Percentiles rank a stretch among this genome's conserved stretches.
These are phyloP conservation scores for Aquilaria agallochum DNA, from an alignment of 441 rosid species.

Conservation along the genomic window DNA sequence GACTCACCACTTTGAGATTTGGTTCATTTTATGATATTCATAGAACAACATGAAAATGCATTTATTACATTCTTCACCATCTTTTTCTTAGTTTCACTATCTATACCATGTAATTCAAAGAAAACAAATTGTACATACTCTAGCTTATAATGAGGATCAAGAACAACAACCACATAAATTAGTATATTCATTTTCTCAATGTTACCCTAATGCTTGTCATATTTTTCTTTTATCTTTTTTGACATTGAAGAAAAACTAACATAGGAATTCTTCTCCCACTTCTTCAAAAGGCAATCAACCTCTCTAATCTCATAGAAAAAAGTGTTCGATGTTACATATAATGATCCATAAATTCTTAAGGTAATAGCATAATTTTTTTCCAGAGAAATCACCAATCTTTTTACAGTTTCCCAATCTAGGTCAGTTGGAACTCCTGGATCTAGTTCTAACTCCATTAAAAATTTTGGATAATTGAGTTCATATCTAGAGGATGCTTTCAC, in stretches of 20 bases:
- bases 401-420: not conserved
- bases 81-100: no score
- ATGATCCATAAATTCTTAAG: not conserved
- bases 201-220: no score
- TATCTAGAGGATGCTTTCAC: not conserved
- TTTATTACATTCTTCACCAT: not conserved
- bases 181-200: not conserved
- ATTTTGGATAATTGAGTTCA: no score
- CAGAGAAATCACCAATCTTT: no score
- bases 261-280: not conserved
- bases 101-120: not conserved
- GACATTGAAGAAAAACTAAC: no score
- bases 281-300: not conserved
- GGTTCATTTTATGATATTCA: not conserved
- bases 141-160: not conserved
- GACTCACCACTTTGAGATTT: not conserved
- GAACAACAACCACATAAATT: no score
- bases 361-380: no score
- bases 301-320: not conserved
- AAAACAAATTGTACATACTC: not conserved
- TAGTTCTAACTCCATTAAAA: no score
- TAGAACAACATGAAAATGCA: no score
- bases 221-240: no score
- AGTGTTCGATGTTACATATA: not conserved
- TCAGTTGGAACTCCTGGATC: not conserved